A percentile compares a stretch with the other conserved stretches of the same genome.
Conservation (phyloP, 176 grass and related monocot species). For the Avena eriantha region DNA sequence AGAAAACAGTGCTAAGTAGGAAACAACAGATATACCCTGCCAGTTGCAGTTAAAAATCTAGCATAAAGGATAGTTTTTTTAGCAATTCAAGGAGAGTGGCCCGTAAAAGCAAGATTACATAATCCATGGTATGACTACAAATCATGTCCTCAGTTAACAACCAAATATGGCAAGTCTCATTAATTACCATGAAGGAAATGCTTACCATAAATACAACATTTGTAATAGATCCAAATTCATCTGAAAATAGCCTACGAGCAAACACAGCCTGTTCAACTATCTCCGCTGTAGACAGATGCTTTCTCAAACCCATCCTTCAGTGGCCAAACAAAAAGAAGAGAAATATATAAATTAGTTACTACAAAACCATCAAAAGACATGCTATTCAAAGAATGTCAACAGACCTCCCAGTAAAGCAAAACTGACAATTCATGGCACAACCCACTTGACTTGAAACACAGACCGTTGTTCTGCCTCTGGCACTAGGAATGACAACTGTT, state of each 20-base stretch:
- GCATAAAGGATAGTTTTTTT: neutral
- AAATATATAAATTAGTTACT: neutral
- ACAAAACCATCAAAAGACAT: constrained; percentile 14
- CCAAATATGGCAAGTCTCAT: constrained; percentile 2
- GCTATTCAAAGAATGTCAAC: neutral
- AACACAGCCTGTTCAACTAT: constrained; percentile 99
- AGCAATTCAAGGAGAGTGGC: neutral
- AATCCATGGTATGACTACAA: neutral
- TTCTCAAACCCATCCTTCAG: constrained; percentile 92
- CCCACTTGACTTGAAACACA: constrained; percentile 99
- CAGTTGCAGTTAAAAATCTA: neutral
- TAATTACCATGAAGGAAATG: constrained; percentile 36
- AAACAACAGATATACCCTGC: neutral
- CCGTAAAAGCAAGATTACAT: neutral
- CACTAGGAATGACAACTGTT: constrained; percentile 90
- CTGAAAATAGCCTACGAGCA: constrained; percentile 85
- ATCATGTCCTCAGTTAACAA: constrained; percentile 13
- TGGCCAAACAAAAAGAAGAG: constrained; percentile 17
- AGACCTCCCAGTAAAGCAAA: constrained; percentile 97
- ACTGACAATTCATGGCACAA: constrained; percentile 98
- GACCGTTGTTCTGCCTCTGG: constrained; percentile 76
- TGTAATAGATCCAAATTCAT: constrained; percentile 89
- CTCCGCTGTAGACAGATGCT: constrained; percentile 89
- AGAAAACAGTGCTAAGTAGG: constrained; percentile 10
- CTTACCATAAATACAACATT: constrained; percentile 99